phyloP scores from a whole-genome alignment of 805 yeast species.

The Maudiozyma turicensis region DNA sequence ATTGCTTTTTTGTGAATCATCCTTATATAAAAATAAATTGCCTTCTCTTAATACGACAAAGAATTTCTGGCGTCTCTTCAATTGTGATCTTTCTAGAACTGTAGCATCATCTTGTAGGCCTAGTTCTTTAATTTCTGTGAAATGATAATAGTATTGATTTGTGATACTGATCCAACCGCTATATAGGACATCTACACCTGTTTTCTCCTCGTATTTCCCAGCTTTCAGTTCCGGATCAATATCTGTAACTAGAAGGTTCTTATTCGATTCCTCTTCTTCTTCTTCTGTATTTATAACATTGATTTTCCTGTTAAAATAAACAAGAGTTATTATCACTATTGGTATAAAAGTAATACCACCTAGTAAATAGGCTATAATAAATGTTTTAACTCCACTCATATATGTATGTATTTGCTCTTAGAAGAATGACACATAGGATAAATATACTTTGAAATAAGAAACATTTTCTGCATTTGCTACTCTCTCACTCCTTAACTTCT shows the following conservation, averaged over 20 bases:
- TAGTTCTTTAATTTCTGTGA: conserved; percentile 25
- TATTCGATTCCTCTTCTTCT: conserved; percentile 14
- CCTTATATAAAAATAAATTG: conserved; percentile 74
- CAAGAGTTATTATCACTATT: conserved; percentile 30
- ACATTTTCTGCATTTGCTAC: too few species aligned
- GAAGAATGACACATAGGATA: too few species aligned
- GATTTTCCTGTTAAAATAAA: conserved; percentile 26
- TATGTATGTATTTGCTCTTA: not conserved
- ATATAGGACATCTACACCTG: conserved; percentile 54
- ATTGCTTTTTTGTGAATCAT: conserved; percentile 41
- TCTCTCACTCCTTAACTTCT: too few species aligned
- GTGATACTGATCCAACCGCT: conserved; percentile 84
- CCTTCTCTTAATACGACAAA: conserved; percentile 78
- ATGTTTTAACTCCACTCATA: conserved; percentile 25
- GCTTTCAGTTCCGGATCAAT: conserved; percentile 39
- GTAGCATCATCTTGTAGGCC: conserved; percentile 6
- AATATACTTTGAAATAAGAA: too few species aligned
- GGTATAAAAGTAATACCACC: conserved; percentile 85
- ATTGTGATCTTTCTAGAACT: conserved; percentile 22
- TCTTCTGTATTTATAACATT: conserved; percentile 12
- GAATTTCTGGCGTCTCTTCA: conserved; percentile 43
- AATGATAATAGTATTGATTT: conserved; percentile 53
- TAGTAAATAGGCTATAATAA: conserved; percentile 43
- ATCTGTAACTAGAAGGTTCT: conserved; percentile 6
- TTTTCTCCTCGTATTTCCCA: conserved; percentile 54